Percentiles rank a stretch among this genome's conserved stretches.
Conservation (phyloP, 768 basidiomycete species). For the Paxillus ammoniavirescens region DNA sequence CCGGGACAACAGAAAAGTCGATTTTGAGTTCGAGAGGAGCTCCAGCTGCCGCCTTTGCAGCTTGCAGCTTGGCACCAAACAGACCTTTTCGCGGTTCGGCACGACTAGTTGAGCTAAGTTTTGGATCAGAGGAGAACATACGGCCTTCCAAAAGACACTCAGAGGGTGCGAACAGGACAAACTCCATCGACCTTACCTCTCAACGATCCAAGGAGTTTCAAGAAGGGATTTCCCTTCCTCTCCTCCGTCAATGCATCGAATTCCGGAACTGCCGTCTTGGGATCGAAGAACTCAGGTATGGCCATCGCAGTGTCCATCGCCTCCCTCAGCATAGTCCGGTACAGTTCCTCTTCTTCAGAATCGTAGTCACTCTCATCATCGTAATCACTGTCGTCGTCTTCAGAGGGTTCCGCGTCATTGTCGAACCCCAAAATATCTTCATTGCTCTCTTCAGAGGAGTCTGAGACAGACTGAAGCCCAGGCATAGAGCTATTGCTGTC, state of each 20-base stretch:
- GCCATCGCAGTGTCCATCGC: slow-evolving; percentile 71
- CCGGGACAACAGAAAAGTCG: slow-evolving; percentile 7
- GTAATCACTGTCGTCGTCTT: slow-evolving; percentile 34
- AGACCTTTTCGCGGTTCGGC: slow-evolving; percentile 31
- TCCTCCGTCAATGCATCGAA: slow-evolving; percentile 45
- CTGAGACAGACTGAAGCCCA: slow-evolving; percentile 61
- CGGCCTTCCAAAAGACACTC: slow-evolving; percentile 47
- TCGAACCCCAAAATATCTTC: slow-evolving; percentile 32
- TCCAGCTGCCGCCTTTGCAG: slow-evolving; percentile 12
- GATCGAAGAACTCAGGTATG: slow-evolving; percentile 57
- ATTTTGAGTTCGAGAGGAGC: slow-evolving; percentile 1
- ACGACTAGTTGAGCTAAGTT: slow-evolving; percentile 39
- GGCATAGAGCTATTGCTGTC: slow-evolving; percentile 66
- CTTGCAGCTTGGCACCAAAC: slow-evolving; percentile 20
- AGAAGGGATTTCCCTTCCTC: slow-evolving; percentile 71
- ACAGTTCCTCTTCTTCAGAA: slow-evolving; percentile 65
- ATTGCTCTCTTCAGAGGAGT: slow-evolving; percentile 46
- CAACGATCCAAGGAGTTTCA: slow-evolving; percentile 72
- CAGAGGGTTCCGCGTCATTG: slow-evolving; percentile 33
- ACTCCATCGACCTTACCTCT: slow-evolving; percentile 46
- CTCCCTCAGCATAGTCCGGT: slow-evolving; percentile 59
- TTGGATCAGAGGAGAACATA: slow-evolving; percentile 51
- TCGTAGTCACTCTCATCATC: slow-evolving; percentile 52
- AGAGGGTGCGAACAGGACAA: neutral
- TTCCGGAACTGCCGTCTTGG: slow-evolving; percentile 43